phyloP scores from a whole-genome alignment of 345 rosid genomes.

The Reutealis trisperma region DNA sequence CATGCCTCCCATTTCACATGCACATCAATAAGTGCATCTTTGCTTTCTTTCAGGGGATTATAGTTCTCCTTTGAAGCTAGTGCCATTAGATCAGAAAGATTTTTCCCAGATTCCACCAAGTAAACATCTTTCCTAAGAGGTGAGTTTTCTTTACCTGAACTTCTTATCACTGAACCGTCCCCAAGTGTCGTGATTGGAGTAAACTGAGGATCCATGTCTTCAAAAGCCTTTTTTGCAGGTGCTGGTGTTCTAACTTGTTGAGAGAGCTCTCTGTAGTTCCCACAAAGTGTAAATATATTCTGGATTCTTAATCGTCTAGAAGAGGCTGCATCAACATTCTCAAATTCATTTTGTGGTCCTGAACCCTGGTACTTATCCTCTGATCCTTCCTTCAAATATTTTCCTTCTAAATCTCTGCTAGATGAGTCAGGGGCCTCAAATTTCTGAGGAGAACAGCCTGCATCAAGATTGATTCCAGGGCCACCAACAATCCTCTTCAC shows the following conservation, averaged over 20 bases:
- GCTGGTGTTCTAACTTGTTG: conserved; percentile 53
- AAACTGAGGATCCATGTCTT: conserved; percentile 27
- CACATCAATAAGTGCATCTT: conserved; percentile 46
- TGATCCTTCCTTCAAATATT: neutral
- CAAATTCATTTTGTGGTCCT: conserved; percentile 6
- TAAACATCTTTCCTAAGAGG: neutral
- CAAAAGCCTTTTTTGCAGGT: conserved; percentile 21
- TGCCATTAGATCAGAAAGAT: conserved; percentile 10
- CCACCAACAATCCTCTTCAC: conserved; percentile 48
- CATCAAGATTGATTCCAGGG: conserved; percentile 13
- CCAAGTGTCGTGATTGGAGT: neutral
- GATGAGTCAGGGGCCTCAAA: conserved; percentile 16
- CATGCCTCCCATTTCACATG: conserved; percentile 66
- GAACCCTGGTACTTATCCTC: neutral
- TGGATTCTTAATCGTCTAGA: conserved; percentile 71
- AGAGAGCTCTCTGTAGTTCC: conserved; percentile 84
- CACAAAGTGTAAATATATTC: conserved; percentile 90
- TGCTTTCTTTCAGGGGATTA: conserved; percentile 33
- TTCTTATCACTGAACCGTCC: conserved; percentile 17
- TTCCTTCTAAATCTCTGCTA: neutral
- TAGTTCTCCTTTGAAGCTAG: conserved; percentile 55
- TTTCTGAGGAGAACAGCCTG: conserved; percentile 32
- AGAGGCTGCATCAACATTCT: conserved; percentile 47
- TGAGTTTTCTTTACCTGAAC: conserved; percentile 21
- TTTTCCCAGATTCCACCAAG: conserved; percentile 16